Conservation (phyloP, 2,329 filamentous ascomycete species). For the Aspergillus sp. region DNA sequence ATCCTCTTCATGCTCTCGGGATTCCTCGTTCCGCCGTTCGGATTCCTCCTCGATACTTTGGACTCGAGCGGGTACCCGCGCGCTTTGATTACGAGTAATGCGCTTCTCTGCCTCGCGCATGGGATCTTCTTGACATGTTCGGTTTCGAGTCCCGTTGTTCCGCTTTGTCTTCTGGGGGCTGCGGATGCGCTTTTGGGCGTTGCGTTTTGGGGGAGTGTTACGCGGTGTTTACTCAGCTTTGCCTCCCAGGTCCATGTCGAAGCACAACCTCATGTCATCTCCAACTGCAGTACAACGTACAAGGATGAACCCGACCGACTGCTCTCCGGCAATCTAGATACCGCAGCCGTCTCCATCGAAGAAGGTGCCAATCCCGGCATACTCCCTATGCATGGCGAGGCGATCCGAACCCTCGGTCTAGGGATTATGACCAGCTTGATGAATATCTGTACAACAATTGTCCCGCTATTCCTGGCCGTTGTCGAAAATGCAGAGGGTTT, state of each 20-base stretch:
- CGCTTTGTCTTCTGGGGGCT: background rate
- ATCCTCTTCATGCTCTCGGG: conserved; percentile 1
- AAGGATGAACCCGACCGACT: background rate
- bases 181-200: conserved; percentile 1
- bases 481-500: conserved; percentile 7
- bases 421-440: conserved; percentile 16
- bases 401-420: conserved; percentile 3
- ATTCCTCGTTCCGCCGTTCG: background rate
- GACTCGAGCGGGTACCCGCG: background rate
- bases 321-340: background rate
- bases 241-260: background rate
- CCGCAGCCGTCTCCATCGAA: background rate
- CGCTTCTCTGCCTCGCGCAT: background rate
- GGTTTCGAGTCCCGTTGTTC: background rate
- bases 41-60: conserved; percentile 1
- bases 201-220: conserved; percentile 8
- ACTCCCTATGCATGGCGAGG: background rate
- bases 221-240: background rate
- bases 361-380: background rate
- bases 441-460: conserved; percentile 5
- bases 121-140: background rate
- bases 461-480: conserved; percentile 1
- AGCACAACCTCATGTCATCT: background rate
- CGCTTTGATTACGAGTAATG: background rate
- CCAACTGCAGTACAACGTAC: background rate